Evolutionary conservation across 768 basidiomycete genomes (phyloP), one percentile per base, ranked within the genome.

Genomic region (Galerina sulciceps): DNA sequence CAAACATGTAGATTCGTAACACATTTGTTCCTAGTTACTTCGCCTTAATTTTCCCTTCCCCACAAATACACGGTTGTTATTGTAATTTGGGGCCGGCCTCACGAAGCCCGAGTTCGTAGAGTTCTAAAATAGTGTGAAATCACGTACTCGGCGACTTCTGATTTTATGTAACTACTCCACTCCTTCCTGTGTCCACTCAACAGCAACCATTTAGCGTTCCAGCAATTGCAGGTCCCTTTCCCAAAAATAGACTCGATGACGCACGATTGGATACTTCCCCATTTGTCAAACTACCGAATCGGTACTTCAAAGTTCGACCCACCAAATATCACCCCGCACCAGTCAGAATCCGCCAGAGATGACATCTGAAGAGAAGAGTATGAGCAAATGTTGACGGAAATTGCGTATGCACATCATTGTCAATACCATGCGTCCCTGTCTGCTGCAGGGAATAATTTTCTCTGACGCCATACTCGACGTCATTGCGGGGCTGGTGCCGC

Each of bases 211-310:
- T 20, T 6, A 37, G 26, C 26, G 8, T 31, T 31, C 8, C 26
- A 31, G 8, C 26, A 31, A 5, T 31, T 31, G 26, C 26, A 31
- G 26, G 26, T 22, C 5, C 18, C 2, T n/a, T 38, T 8, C 38
- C 49, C 49, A 51, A 51, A 51, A 51, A 51, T 51, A 51, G 49
- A 51, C 36, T 20, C 48, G 22, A 15, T 23, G 11, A 51, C 49
- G 20, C 49, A 51, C 10, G 37, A 14, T 38, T 20, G 49, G 49
- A n/a, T 50, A 13, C 22, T 35, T 15, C 15, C 36, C 23, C 36
- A 40, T 35, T 51, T 38, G 40, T 31, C 13, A 37, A 36, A 51
- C 49, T 38, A 5, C 9, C 18, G 26, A 31, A 40, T 51, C 37
- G 49, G 26, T 35, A 38, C 49, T 51, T 11, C 37, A 36, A 51